Percentiles rank a stretch among this genome's conserved stretches.
Evolutionary conservation across 192 early-diverging fungal genomes (phyloP).

Genomic region (Helicostylum pulchrum): DNA sequence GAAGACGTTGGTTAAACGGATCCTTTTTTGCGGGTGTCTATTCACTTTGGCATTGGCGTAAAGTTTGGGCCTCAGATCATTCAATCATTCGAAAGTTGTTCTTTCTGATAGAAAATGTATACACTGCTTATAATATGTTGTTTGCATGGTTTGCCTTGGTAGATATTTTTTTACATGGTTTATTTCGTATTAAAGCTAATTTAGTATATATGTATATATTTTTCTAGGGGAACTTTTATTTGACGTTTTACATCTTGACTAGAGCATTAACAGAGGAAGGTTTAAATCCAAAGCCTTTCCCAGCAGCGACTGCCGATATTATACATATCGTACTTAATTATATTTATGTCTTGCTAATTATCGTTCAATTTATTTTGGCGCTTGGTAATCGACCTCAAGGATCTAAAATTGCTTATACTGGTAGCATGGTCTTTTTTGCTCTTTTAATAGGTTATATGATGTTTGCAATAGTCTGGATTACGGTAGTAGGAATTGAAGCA

Average conservation of each 20-base stretch:
- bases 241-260: conserved; percentile 52
- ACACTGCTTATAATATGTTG: conserved; percentile 78
- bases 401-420: conserved; percentile 68
- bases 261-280: conserved; percentile 27
- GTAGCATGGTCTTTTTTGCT: conserved; percentile 79
- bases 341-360: conserved; percentile 58
- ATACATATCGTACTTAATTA: conserved; percentile 43
- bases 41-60: conserved; percentile 58
- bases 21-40: conserved; percentile 79
- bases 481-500: conserved; percentile 56
- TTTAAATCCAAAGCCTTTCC: conserved; percentile 29
- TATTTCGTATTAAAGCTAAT: no score
- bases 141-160: conserved; percentile 89
- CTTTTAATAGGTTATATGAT: conserved; percentile 85
- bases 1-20: conserved; percentile 81
- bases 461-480: conserved; percentile 67
- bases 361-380: conserved; percentile 83
- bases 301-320: conserved; percentile 36
- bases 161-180: no score
- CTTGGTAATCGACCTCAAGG: conserved; percentile 96
- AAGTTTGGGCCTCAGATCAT: conserved; percentile 67
- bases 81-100: conserved; percentile 64
- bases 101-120: conserved; percentile 74
- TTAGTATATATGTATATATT: no score
- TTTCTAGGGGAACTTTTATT: conserved; percentile 59